A percentile compares a stretch with the other conserved stretches of the same genome.
phyloP scores from a whole-genome alignment of 257 asterid species.

The Verbena officinalis region DNA sequence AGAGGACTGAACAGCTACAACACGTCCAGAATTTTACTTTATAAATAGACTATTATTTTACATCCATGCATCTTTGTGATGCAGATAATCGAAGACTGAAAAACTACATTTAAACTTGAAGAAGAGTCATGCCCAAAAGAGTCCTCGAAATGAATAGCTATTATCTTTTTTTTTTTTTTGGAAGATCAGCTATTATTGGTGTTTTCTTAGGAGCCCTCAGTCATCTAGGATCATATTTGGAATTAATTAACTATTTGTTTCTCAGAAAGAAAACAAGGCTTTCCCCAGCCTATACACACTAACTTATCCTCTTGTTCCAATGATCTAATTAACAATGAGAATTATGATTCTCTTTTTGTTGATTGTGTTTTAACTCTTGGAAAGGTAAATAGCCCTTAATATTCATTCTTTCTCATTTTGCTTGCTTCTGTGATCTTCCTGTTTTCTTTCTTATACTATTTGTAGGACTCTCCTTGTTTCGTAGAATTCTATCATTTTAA shows the following conservation, averaged over 20 bases:
- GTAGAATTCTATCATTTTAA: neutral
- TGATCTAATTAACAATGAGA: neutral
- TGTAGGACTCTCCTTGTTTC: neutral
- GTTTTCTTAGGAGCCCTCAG: neutral
- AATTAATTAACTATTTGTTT: neutral
- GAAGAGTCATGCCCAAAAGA: neutral
- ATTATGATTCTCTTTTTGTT: neutral
- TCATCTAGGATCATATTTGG: too few relatives aligned
- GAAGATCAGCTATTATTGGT: too few relatives aligned
- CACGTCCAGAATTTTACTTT: neutral
- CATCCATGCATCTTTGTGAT: neutral
- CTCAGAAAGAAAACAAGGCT: neutral
- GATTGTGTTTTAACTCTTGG: neutral
- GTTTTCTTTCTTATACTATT: neutral
- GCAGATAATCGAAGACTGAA: neutral
- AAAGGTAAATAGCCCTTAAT: neutral
- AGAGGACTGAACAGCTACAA: constrained; percentile 8
- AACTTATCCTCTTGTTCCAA: neutral
- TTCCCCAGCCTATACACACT: neutral
- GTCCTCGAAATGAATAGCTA: neutral
- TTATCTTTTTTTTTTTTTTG: too few relatives aligned
- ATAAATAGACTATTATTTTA: constrained; percentile 4
- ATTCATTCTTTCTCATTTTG: neutral
- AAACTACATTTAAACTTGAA: constrained; percentile 1
- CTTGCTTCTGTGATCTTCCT: neutral